These are phyloP conservation scores for Schizothecium vesticola DNA, from an alignment of 495 filamentous ascomycete genomes.

Conservation along the genomic window DNA sequence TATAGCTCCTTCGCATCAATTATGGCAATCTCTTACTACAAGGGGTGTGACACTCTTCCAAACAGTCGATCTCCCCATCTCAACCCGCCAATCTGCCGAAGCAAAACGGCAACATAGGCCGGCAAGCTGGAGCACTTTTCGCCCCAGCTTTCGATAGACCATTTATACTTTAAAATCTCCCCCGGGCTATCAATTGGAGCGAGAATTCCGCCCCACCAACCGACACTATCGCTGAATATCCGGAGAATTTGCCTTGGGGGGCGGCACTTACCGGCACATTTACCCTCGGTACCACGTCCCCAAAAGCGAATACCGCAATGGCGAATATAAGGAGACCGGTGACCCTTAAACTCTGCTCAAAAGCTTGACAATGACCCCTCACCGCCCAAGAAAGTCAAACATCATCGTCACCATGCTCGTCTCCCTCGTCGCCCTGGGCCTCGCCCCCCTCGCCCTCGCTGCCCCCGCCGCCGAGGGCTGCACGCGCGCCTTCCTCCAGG, in stretches of 20 bases:
- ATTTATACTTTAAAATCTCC: background rate
- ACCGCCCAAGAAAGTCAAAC: background rate
- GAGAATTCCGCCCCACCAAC: background rate
- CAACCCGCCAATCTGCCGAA: background rate
- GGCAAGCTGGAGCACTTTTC: background rate
- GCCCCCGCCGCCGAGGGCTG: constrained; percentile 6
- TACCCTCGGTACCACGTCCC: background rate
- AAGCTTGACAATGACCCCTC: background rate
- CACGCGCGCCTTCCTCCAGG: constrained; percentile 19
- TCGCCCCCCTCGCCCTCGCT: background rate
- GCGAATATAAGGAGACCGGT: background rate
- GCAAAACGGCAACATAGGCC: background rate
- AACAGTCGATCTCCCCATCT: background rate
- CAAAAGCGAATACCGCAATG: background rate
- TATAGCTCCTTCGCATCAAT: no score
- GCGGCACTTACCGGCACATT: background rate
- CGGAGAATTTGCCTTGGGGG: background rate
- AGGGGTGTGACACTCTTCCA: no score
- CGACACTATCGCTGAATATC: background rate
- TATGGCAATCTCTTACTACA: no score
- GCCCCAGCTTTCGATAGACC: background rate
- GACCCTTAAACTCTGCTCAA: background rate
- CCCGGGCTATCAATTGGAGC: background rate
- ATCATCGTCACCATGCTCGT: background rate
- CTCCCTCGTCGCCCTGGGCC: background rate